phyloP scores from a whole-genome alignment of 2,329 filamentous ascomycete species.

The Blumeria hordei region DNA sequence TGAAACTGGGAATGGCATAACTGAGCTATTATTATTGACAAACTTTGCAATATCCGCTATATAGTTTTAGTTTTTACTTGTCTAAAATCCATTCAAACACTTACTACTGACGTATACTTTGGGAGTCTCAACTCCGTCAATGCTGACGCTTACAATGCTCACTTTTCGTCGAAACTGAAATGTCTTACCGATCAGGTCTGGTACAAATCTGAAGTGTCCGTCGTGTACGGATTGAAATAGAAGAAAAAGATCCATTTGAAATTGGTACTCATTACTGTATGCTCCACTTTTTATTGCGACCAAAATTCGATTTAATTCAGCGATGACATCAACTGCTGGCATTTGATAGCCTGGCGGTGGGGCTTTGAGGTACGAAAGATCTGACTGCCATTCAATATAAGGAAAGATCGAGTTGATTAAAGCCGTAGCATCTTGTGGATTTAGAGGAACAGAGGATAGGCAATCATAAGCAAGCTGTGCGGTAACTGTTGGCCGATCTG shows the following conservation, averaged over 20 bases:
- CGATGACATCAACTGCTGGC: conserved; percentile 15
- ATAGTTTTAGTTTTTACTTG: conserved; percentile 6
- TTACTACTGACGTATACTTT: conserved; percentile 27
- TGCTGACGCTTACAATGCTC: conserved; percentile 32
- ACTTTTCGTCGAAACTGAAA: conserved; percentile 25
- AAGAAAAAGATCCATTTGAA: conserved; percentile 27
- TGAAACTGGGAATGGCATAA: conserved; percentile 21
- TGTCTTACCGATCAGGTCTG: conserved; percentile 24
- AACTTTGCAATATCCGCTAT: conserved; percentile 5
- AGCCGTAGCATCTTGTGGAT: conserved; percentile 5
- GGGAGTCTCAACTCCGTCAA: conserved; percentile 30
- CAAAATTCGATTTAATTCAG: conserved; percentile 17
- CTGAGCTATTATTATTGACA: conserved; percentile 11
- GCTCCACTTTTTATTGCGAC: conserved; percentile 4
- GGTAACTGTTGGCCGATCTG: conserved; percentile 6
- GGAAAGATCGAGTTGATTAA: conserved; percentile 9
- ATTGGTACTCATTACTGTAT: conserved; percentile 23
- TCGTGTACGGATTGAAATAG: conserved; percentile 33
- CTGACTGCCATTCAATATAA: conserved; percentile 11
- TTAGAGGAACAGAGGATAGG: conserved; percentile 9
- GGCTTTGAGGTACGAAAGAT: conserved; percentile 18
- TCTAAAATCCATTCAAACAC: conserved; percentile 1
- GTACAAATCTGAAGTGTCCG: conserved; percentile 33
- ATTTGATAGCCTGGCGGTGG: conserved; percentile 26
- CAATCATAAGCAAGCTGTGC: conserved; percentile 11